Evolutionary conservation across 2,329 filamentous ascomycete genomes (phyloP), one percentile per base, ranked within the genome.

Genomic region (Aureobasidium sp.): DNA sequence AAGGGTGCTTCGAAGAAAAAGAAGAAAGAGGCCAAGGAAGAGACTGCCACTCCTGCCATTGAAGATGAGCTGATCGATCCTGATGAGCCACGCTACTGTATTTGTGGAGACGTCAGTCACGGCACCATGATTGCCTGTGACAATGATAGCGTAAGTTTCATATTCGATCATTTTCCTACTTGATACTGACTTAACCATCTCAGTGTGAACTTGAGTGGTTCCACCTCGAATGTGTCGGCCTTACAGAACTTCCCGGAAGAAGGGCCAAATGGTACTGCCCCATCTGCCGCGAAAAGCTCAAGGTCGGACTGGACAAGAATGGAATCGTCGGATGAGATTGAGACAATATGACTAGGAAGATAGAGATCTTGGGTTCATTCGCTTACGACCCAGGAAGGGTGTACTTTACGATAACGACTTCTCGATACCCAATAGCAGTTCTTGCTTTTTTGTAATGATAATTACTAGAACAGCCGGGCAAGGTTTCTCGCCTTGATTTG

Each of bases 231-330:
- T 94, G 90, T 69, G 87, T 94, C 6, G 85, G 82, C 5, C 78
- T 94, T 37, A 78, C 80, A 7, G 82, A 86, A 27, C 84, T 89
- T 63, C 89, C 89, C 12, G 82, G 86, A 2, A 80, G 88, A 20
- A 88, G 87, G 36, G 87, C 87, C 2, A 91, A 91, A 74, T 94
- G 90, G 90, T 94, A 91, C 69, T 94, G 90, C 73, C 88, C 88
- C 1, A 85, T 90, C 55, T 94, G 90, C 70, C 79, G 86, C 44
- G 81, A 83, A 64, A 75, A 81, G 68, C 65, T 74, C 63, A 72
- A 71, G 65, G 29, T 70, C 29, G 72, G 71, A 10, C 57, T 66
- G 26, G 66, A 52, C 26, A 71, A 64, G 23, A 72, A 71, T 67
- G 71, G 70, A 36, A 64, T 72, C 44, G 70, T 71, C 27, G 36